Evolutionary conservation across 2,329 filamentous ascomycete species (phyloP).

Genomic region (Botrytis byssoidea): DNA sequence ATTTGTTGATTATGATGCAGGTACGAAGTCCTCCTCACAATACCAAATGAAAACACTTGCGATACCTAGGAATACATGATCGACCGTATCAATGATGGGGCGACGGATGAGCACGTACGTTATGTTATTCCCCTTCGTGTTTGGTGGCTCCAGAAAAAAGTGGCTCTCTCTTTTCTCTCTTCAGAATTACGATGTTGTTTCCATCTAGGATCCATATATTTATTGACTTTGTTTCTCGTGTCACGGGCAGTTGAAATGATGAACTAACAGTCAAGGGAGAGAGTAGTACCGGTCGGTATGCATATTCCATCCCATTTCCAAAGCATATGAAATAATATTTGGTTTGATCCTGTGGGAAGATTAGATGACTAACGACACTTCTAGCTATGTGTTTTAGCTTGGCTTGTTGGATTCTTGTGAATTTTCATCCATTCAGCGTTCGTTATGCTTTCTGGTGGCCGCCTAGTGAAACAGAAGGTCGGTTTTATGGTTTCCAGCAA

Average conservation of each 20-base stretch:
- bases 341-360: constrained; percentile 20
- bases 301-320: constrained; percentile 15
- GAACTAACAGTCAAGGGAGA: neutral
- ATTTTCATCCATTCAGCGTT: neutral
- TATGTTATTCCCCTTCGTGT: constrained; percentile 5
- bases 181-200: neutral
- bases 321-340: neutral
- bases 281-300: neutral
- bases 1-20: constrained; percentile 10
- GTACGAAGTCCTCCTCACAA: neutral
- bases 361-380: constrained; percentile 15
- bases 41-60: neutral
- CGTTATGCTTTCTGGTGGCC: neutral
- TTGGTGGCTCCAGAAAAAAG: constrained; percentile 4
- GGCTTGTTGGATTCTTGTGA: neutral
- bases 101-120: neutral
- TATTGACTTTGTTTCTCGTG: constrained; percentile 7
- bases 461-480: constrained; percentile 14
- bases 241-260: neutral
- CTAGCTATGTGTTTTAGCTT: neutral
- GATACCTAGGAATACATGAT: constrained; percentile 3
- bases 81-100: constrained; percentile 8
- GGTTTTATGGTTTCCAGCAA: constrained; percentile 6
- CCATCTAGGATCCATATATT: neutral
- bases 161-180: neutral